Evolutionary conservation across 164 flowering plant genomes (phyloP).

Genomic region (Stephania japonica): DNA sequence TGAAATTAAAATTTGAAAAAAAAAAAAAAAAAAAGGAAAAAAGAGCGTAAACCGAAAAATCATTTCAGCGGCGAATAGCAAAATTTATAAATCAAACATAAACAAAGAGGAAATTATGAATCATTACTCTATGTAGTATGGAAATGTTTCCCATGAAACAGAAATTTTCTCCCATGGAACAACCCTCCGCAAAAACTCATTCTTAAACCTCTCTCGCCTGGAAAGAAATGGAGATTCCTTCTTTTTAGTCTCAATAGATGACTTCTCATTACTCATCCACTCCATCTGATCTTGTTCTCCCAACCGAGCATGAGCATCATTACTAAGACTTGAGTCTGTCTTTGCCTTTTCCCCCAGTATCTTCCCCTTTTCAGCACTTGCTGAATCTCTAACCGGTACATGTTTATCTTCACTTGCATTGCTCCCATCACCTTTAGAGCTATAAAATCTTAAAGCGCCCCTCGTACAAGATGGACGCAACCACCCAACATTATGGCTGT

Average conservation of each 20-base stretch:
- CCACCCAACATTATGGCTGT: conserved; percentile 12
- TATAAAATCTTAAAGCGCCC: conserved; percentile 38
- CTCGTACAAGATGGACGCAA: conserved; percentile 17
- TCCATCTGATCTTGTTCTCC: conserved; percentile 94
- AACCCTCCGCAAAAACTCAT: conserved; percentile 71
- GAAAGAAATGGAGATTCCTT: conserved; percentile 76
- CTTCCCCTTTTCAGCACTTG: conserved; percentile 42
- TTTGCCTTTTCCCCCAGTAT: conserved; percentile 25
- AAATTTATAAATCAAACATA: not conserved
- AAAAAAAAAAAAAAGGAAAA: conserved; percentile 1
- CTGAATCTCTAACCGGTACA: conserved; percentile 44
- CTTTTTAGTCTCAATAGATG: conserved; percentile 66
- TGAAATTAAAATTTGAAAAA: not conserved
- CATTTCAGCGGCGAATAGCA: not conserved
- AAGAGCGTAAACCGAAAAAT: not conserved
- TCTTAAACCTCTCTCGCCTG: conserved; percentile 65
- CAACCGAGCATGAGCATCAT: conserved; percentile 77
- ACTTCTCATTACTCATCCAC: conserved; percentile 78
- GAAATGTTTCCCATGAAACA: conserved; percentile 93
- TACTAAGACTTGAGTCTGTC: conserved; percentile 25
- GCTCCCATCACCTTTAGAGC: conserved; percentile 88
- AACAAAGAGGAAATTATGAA: conserved; percentile 1
- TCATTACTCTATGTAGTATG: conserved; percentile 75
- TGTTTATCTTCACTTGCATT: conserved; percentile 66
- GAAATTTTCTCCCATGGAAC: conserved; percentile 91